Evolutionary conservation across 2,329 filamentous ascomycete species (phyloP), one percentile per base, ranked within the genome.

Genomic region (Microcyclospora tardicrescens): DNA sequence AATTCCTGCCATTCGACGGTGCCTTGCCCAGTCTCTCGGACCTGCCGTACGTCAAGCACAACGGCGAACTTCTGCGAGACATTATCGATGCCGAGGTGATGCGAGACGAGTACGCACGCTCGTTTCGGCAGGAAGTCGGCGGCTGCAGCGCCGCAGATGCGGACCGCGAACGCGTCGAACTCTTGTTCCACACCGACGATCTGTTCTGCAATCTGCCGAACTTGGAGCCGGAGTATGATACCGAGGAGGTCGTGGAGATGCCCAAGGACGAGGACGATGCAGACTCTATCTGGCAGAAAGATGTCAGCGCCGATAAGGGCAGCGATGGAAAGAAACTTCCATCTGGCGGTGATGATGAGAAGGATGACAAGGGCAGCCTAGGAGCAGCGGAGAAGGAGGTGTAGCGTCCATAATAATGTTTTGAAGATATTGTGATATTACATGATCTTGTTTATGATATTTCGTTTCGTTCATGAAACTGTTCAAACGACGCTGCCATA

Each of bases 41-140:
- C n/a, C 43, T 76, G 36, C 76, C 81, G 1, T 50, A 81, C 6
- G 51, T 93, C 12, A 66, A 71, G 2, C 82, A 79, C 69, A 68
- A 78, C 16, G 84, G 84, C 1, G 19, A 24, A 24, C 19, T 24
- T 8, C 19, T 24, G 19, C 19, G 19, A 8, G 60, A 65, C 14
- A 46, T 51, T n/a, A 59, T 65, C 10, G 58, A 56, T 2, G 39
- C 40, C 15, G 54, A 51, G 4, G 62, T 64, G 0, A 46, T 77
- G 2, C 61, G 63, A 6, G 52, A 56, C 2, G 61, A 68, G 5
- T 85, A 79, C 51, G 64, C 72, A 4, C 52, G 60, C 0, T 52
- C 64, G 11, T 89, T 91, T 53, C 72, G 77, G 33, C 59, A 61
- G 37, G 63, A 73, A 2, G 69, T 84, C 11, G 85, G 85, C n/a